Base-by-base conservation (phyloP, 2,329 filamentous ascomycete genomes). In the Chalara sp. region DNA sequence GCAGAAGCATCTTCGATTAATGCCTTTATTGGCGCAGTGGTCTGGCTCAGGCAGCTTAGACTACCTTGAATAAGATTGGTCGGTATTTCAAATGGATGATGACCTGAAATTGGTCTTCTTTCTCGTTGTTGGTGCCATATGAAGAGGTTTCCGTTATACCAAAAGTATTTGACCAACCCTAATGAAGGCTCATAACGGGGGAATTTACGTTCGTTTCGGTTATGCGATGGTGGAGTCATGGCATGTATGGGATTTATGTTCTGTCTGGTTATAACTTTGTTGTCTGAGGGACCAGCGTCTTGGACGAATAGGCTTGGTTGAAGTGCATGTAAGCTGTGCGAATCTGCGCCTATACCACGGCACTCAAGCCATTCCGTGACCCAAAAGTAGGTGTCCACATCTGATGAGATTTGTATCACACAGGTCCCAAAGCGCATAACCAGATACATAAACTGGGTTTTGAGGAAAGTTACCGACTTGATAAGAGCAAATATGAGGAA, bases 21-120 rank as follows among this genome's bases (percentile, higher is more conserved):
- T 39, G 35, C 35, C 13, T 39, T 39, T 10, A 39, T 39, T 13
- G 35, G 35, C 10, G 35, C 35, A 13, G 35, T 39, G 35, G 35
- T 39, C 10, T 3, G 35, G 35, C 35, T 39, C 35, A 39, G 37
- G 32, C 30, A 28, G 43, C 31, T 7, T 29, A 48, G 29, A n/a
- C 30, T 49, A 39, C 48, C 46, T 37, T 32, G 45, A 44, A 40
- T 55, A n/a, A 44, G 49, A 13, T 39, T 39, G 10, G 10, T 10
- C 10, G 35, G 13, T 21, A 21, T 3, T 21, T 21, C 21, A 21
- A 21, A 21, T 3, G 21, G 21, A 21, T 21, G 21, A 21, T 21
- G 21, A 3, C 21, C 21, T 21, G 21, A 3, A 2, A 21, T 21
- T 21, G 21, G 21, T 21, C 21, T 21, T 3, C 21, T 21, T 13